A percentile compares a stretch with the other conserved stretches of the same genome.
These are phyloP conservation scores for Venustampulla echinocandica DNA, from an alignment of 495 filamentous ascomycete genomes.

Conservation along the genomic window DNA sequence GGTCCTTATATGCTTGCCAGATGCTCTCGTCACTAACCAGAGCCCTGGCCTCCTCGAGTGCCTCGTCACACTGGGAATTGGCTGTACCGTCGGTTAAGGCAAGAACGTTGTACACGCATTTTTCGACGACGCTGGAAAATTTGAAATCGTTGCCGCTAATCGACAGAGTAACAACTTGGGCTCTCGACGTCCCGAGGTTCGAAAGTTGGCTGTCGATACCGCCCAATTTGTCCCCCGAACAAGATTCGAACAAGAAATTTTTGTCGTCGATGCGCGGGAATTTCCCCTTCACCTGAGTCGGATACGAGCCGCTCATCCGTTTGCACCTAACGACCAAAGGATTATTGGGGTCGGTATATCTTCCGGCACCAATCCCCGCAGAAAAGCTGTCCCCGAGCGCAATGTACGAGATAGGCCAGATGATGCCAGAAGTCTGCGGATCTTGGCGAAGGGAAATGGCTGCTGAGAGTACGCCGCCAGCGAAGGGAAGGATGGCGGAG, in stretches of 20 bases:
- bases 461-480: too few species aligned
- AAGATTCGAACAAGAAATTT: slow-evolving; percentile 1
- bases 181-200: not conserved
- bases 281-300: not conserved
- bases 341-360: not conserved
- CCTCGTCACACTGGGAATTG: not conserved
- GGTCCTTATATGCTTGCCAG: not conserved
- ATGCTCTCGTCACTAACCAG: not conserved
- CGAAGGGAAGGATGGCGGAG: too few species aligned
- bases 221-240: not conserved
- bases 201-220: not conserved
- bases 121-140: not conserved
- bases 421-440: too few species aligned
- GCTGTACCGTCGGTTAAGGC: not conserved
- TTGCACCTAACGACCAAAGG: too few species aligned
- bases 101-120: not conserved
- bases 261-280: too few species aligned
- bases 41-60: not conserved
- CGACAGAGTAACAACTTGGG: slow-evolving; percentile 4
- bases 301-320: not conserved
- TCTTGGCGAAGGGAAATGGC: too few species aligned
- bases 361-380: slow-evolving; percentile 1
- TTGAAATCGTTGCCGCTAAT: slow-evolving; percentile 9
- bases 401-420: too few species aligned
- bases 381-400: not conserved